Conservation (phyloP, 495 filamentous ascomycete species). For the Rusavskia elegans region DNA sequence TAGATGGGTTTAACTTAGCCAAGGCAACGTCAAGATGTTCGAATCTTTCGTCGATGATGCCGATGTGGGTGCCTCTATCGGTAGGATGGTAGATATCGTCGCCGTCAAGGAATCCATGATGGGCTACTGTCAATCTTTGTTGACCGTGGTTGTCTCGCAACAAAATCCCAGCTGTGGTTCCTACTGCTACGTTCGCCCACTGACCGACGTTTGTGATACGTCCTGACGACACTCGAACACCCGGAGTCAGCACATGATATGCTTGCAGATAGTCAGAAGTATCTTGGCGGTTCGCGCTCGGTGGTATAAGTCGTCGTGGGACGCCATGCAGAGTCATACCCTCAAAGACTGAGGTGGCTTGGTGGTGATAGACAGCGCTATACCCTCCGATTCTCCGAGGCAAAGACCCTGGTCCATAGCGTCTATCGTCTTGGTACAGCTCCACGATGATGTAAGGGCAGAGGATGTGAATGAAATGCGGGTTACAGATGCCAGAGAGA, state of each 20-base stretch:
- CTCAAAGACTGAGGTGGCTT: not conserved
- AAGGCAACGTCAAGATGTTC: conserved; percentile 2
- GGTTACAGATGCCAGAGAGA: not conserved
- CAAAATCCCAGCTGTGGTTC: not conserved
- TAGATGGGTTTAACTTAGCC: conserved; percentile 1
- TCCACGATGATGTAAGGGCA: not conserved
- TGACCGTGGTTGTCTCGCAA: not conserved
- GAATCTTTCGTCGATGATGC: conserved; percentile 1
- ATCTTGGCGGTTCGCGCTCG: not conserved
- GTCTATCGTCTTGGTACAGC: not conserved
- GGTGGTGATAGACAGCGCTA: not conserved
- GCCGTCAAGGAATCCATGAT: conserved; percentile 2
- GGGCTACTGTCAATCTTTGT: not conserved
- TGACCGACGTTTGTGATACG: not conserved
- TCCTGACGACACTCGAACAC: not conserved
- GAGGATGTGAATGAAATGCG: not conserved
- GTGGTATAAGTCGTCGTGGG: not conserved
- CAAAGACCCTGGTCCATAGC: not conserved
- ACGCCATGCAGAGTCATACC: not conserved
- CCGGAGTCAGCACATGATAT: not conserved
- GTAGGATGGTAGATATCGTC: conserved; percentile 3
- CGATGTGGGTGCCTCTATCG: not conserved
- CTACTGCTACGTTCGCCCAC: not conserved
- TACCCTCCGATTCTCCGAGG: not conserved
- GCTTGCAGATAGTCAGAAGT: not conserved